These are phyloP conservation scores for Zymoseptoria ardabiliae DNA, from an alignment of 2,329 filamentous ascomycete genomes.

Conservation along the genomic window DNA sequence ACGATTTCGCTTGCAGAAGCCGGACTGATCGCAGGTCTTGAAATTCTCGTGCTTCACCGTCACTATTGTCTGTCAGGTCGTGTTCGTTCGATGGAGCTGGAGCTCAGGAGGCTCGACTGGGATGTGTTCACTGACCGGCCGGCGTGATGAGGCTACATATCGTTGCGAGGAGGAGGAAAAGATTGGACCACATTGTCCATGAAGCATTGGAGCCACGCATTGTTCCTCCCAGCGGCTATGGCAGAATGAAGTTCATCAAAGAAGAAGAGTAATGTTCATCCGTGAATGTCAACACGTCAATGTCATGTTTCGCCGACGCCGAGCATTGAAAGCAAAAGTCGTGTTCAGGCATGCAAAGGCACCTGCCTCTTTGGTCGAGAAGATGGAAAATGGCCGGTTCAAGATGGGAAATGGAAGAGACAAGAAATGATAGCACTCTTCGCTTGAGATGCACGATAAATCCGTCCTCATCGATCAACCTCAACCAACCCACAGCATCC, in stretches of 20 bases:
- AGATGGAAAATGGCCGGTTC: too few species aligned
- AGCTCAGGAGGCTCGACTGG: background rate
- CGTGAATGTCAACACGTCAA: background rate
- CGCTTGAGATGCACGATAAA: background rate
- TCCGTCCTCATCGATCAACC: background rate
- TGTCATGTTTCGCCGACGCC: background rate
- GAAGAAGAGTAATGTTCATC: background rate
- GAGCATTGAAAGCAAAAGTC: background rate
- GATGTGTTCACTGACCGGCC: slow-evolving; percentile 48
- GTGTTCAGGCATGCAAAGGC: background rate
- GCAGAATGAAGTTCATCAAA: background rate
- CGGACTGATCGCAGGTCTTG: slow-evolving; percentile 91
- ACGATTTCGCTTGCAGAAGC: slow-evolving; percentile 94
- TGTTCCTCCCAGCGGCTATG: slow-evolving; percentile 4
- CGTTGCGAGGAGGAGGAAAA: slow-evolving; percentile 52
- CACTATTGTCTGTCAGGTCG: slow-evolving; percentile 42
- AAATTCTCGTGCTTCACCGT: slow-evolving; percentile 94
- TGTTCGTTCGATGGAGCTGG: background rate
- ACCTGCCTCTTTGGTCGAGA: background rate
- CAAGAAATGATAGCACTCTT: background rate
- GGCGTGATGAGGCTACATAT: slow-evolving; percentile 56
- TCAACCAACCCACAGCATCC: background rate
- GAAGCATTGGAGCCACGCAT: slow-evolving; percentile 21
- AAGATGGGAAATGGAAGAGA: too few species aligned
- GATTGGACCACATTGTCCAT: slow-evolving; percentile 58